Evolutionary conservation across 2,329 filamentous ascomycete genomes (phyloP), one percentile per base, ranked within the genome.

Genomic region (Epichloe bromicola): DNA sequence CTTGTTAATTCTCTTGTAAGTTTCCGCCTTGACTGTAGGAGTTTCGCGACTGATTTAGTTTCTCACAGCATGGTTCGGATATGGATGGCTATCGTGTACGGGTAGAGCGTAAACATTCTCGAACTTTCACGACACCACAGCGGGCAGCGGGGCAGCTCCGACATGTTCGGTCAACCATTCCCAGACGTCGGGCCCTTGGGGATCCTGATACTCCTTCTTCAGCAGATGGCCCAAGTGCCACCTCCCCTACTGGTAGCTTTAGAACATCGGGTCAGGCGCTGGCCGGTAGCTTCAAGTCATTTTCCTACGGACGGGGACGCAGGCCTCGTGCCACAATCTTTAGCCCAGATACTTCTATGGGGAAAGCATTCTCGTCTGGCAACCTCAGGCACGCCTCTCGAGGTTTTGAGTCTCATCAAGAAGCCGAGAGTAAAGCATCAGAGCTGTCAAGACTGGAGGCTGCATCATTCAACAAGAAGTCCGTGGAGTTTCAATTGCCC

Each of bases 1-100:
- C 67, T 69, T 0, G 62, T 71, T 12, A 55, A 58, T 33, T 54
- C 56, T 11, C 55, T 67, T 52, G 72, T 73, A 61, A 65, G 68
- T 62, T 1, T 15, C 11, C 12, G 4, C 4, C 6, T 6, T 6
- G 5, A 19, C 15, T 5, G 4, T n/a, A 19, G 12, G 30, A 37
- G 3, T 41, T 47, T 6, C 46, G 5, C 53, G 52, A 5, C 23
- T 51, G 54, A 59, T 51, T 12, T 46, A 37, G 30, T 19, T 51
- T 26, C 19, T 8, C 34, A 1, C 47, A 73, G 70, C 56, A 68
- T 44, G 63, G 63, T 7, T 60, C 56, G 4, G 49, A 56, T 0
- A 46, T 73, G 17, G 56, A 64, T 4, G 66, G 62, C 5, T 55
- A 55, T 46, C 52, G 59, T 23, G 57, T 73, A 36, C 64, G 67